Conservation (phyloP, 768 basidiomycete species). For the Leucogyrophana mollusca region DNA sequence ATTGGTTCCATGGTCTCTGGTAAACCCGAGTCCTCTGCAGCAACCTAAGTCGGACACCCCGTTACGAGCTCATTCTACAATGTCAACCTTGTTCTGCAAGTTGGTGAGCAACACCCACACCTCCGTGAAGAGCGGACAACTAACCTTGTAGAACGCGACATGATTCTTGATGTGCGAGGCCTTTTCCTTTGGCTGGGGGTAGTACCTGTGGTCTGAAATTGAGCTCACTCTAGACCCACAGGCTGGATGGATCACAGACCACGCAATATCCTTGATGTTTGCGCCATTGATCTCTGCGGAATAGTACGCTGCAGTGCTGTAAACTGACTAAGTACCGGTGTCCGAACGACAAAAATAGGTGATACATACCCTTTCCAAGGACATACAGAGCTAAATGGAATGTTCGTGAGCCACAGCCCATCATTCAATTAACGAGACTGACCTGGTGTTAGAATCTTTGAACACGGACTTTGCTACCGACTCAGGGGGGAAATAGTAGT, state of each 20-base stretch:
- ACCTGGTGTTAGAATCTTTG: conserved; percentile 53
- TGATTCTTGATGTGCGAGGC: conserved; percentile 64
- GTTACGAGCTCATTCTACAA: conserved; percentile 18
- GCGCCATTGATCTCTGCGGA: conserved; percentile 50
- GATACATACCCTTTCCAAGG: conserved; percentile 69
- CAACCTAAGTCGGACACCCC: too few relatives aligned
- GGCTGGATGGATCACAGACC: conserved; percentile 39
- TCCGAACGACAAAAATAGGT: too few relatives aligned
- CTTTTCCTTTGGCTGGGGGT: conserved; percentile 52
- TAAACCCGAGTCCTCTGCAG: too few relatives aligned
- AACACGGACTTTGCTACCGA: conserved; percentile 47
- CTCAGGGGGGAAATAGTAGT: conserved; percentile 71
- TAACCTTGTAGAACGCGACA: conserved; percentile 79
- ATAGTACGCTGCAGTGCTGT: conserved; percentile 67
- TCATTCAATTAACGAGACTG: conserved; percentile 14
- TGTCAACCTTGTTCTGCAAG: conserved; percentile 37
- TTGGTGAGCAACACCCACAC: not conserved
- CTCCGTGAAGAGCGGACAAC: conserved; percentile 5
- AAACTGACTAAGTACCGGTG: not conserved
- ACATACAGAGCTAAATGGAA: conserved; percentile 45
- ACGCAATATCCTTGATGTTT: conserved; percentile 58
- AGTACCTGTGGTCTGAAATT: conserved; percentile 57
- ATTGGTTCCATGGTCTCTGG: too few relatives aligned
- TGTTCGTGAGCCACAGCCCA: not conserved
- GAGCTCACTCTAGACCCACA: not conserved